Base-by-base conservation (phyloP, 805 yeast species). In the Wickerhamiella dianesei region DNA sequence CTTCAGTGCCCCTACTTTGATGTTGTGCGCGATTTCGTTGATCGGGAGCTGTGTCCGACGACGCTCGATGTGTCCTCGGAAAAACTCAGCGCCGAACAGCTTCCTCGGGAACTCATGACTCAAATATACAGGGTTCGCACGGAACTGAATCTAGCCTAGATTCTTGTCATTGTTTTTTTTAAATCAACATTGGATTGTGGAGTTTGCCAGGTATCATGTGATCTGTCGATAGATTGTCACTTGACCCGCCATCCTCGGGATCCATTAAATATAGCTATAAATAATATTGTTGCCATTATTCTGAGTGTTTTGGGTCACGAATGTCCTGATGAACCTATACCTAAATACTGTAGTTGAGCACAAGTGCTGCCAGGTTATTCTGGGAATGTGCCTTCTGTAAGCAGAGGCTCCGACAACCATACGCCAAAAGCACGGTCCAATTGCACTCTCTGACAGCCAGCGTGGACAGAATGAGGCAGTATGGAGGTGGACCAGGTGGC, bases 21-120 rank as follows among this genome's bases (percentile, higher is more conserved):
- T 12, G 57, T 63, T 2, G 75, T 84, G 5, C 69, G 89, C 53
- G 73, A 74, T 50, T 47, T 56, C 0, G 66, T 67, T 13, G 77
- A 75, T 46, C 95, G 83, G 59, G 75, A 81, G 0, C 61, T 46
- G 2, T 71, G 80, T 48, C 57, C 59, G 2, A 63, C 65, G 8
- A 63, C 67, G 2, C 82, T 86, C 56, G 80, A 81, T 57, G 82
- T 81, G 56, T 71, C 76, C 29, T 83, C 80, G 60, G 96, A 87
- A 56, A 59, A 63, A 58, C 44, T 50, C 12, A 40, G 41, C 2
- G 19, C 22, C 8, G 48, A 44, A 6, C 32, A 39, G 21, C 43
- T 52, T n/a, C 32, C 32, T 25, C 32, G 32, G 9, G 32, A 25
- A 12, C 32, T 25, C 32, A 25, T 25, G 32, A 25, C 32, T 12